Conservation (phyloP, 345 rosid genomes). For the Laguncularia racemosa region DNA sequence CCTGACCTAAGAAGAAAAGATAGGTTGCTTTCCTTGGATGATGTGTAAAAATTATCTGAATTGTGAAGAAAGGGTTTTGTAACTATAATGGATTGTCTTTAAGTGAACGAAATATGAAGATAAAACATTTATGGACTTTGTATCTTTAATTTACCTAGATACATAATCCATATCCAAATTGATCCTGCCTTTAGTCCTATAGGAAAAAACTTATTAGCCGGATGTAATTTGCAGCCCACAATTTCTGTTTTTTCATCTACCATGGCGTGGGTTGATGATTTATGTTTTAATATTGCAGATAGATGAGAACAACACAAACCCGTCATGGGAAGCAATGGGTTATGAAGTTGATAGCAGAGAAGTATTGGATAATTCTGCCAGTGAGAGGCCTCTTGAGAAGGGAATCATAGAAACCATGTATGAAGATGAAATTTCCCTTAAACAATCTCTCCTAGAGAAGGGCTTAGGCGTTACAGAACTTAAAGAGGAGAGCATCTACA, state of each 20-base stretch:
- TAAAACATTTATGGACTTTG: too few species aligned
- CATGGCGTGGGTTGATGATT: neutral
- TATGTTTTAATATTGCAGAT: constrained; percentile 4
- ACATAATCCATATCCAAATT: too few species aligned
- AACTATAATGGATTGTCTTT: too few species aligned
- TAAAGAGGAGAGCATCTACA: neutral
- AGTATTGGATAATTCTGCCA: constrained; percentile 5
- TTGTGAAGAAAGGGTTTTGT: too few species aligned
- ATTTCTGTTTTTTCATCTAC: neutral
- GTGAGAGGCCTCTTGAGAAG: constrained; percentile 45
- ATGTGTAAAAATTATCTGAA: too few species aligned
- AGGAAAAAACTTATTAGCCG: neutral
- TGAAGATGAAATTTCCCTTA: constrained; percentile 8
- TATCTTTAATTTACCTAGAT: too few species aligned
- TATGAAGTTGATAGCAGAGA: constrained; percentile 32
- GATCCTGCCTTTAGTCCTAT: neutral
- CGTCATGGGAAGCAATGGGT: constrained; percentile 65
- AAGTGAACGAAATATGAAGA: too few species aligned
- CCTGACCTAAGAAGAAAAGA: too few species aligned
- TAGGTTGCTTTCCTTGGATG: too few species aligned
- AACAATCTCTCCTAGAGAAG: constrained; percentile 11
- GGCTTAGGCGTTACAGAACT: constrained; percentile 3
- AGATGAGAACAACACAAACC: constrained; percentile 25
- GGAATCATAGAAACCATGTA: constrained; percentile 43
- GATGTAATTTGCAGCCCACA: too few species aligned